phyloP scores from a whole-genome alignment of 2,329 filamentous ascomycete genomes.

The Venturia carpophila region DNA sequence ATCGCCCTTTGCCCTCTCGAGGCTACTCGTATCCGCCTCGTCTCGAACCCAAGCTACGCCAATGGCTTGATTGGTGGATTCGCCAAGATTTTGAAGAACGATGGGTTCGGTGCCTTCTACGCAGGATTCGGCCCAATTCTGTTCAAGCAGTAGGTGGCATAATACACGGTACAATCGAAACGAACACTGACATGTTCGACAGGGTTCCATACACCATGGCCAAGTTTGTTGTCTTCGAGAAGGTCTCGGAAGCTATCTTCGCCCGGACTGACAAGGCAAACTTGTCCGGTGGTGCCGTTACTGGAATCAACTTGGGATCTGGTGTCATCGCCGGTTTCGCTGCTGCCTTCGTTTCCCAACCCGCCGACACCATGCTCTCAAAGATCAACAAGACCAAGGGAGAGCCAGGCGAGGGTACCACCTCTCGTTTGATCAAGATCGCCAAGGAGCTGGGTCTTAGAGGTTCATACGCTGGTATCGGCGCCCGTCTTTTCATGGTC shows the following conservation, averaged over 20 bases:
- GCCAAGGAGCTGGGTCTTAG: conserved; percentile 73
- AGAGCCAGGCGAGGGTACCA: conserved; percentile 75
- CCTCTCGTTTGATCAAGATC: conserved; percentile 77
- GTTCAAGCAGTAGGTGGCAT: conserved; percentile 33
- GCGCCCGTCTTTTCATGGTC: conserved; percentile 65
- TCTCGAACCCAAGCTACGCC: conserved; percentile 80
- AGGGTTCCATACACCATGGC: conserved; percentile 90
- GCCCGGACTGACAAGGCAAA: conserved; percentile 59
- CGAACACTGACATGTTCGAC: conserved; percentile 23
- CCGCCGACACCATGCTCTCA: conserved; percentile 86
- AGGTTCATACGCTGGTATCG: conserved; percentile 73
- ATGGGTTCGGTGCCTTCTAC: conserved; percentile 83
- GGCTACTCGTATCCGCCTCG: conserved; percentile 88
- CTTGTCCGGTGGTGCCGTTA: conserved; percentile 62
- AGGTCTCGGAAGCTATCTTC: conserved; percentile 71
- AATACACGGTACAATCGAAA: neutral
- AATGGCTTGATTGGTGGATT: conserved; percentile 72
- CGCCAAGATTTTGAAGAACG: conserved; percentile 71
- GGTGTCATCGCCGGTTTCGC: conserved; percentile 83
- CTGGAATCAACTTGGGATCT: conserved; percentile 73
- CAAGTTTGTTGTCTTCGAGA: conserved; percentile 93
- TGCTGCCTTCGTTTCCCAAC: conserved; percentile 79
- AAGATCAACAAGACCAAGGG: conserved; percentile 97
- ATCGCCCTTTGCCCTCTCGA: conserved; percentile 85
- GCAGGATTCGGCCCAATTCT: conserved; percentile 68